Conservation (phyloP, 805 yeast species). For the Isabelozyma heimii region DNA sequence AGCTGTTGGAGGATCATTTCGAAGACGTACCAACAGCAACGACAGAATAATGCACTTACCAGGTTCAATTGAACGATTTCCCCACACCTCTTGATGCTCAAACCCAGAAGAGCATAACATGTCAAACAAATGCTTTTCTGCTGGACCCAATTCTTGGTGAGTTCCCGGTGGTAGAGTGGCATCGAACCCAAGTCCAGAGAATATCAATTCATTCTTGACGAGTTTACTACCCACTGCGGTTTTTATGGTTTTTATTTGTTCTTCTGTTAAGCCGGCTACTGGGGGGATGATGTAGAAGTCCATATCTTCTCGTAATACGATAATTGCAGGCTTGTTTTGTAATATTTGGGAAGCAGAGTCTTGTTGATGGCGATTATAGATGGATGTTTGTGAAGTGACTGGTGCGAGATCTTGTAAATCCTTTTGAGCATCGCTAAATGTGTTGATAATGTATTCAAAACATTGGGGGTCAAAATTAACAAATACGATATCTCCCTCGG, state of each 20-base stretch:
- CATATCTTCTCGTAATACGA: constrained; percentile 89
- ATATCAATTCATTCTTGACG: constrained; percentile 56
- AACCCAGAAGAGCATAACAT: constrained; percentile 94
- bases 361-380: constrained; percentile 11
- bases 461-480: constrained; percentile 87
- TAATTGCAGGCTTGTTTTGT: constrained; percentile 81
- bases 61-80: constrained; percentile 84
- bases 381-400: constrained; percentile 33
- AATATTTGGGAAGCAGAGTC: constrained; percentile 57
- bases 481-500: constrained; percentile 75
- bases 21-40: constrained; percentile 65
- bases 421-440: constrained; percentile 67
- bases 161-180: constrained; percentile 23
- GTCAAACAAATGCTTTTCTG: constrained; percentile 91
- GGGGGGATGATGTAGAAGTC: constrained; percentile 92
- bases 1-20: constrained; percentile 32
- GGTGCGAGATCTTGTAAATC: constrained; percentile 39
- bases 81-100: constrained; percentile 69
- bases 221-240: constrained; percentile 69
- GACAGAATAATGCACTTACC: constrained; percentile 84
- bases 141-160: constrained; percentile 67
- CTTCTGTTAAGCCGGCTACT: constrained; percentile 48
- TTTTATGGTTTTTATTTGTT: constrained; percentile 68
- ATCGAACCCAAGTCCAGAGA: constrained; percentile 74
- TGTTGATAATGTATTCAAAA: constrained; percentile 75